These are phyloP conservation scores for Bipolaris victoriae DNA, from an alignment of 2,329 filamentous ascomycete species.

Conservation along the genomic window DNA sequence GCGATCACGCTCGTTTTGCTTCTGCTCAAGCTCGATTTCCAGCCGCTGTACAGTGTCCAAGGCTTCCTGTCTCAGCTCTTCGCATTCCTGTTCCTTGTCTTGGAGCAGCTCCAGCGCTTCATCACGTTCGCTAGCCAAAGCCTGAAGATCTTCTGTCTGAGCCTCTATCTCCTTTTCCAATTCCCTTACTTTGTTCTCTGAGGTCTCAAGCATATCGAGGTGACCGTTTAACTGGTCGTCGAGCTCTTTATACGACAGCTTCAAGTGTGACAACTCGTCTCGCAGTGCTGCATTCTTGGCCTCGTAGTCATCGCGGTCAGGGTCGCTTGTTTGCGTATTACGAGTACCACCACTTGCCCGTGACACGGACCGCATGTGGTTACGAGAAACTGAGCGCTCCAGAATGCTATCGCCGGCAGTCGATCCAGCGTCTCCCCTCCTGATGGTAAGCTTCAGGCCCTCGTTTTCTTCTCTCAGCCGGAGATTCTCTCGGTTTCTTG, in stretches of 20 bases:
- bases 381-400: constrained; percentile 89
- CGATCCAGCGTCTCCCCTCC: constrained; percentile 68
- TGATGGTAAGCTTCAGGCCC: constrained; percentile 86
- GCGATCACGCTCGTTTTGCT: constrained; percentile 71
- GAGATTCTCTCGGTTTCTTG: constrained; percentile 92
- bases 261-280: constrained; percentile 84
- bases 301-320: constrained; percentile 77
- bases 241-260: constrained; percentile 87
- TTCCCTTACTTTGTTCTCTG: constrained; percentile 63
- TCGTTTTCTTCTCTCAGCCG: constrained; percentile 96
- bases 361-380: constrained; percentile 75
- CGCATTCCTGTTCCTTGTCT: constrained; percentile 62
- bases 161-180: constrained; percentile 83
- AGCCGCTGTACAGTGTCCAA: constrained; percentile 64
- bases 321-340: constrained; percentile 70
- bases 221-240: constrained; percentile 81
- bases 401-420: constrained; percentile 84
- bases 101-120: constrained; percentile 79
- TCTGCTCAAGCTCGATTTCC: constrained; percentile 72
- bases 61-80: constrained; percentile 62
- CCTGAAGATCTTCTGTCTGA: constrained; percentile 78
- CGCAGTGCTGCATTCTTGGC: constrained; percentile 81
- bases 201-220: constrained; percentile 76
- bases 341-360: constrained; percentile 66
- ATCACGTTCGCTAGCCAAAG: constrained; percentile 81